Base-by-base conservation (phyloP, 1,139 yeast species). In the Nakaseomyces glabratus region DNA sequence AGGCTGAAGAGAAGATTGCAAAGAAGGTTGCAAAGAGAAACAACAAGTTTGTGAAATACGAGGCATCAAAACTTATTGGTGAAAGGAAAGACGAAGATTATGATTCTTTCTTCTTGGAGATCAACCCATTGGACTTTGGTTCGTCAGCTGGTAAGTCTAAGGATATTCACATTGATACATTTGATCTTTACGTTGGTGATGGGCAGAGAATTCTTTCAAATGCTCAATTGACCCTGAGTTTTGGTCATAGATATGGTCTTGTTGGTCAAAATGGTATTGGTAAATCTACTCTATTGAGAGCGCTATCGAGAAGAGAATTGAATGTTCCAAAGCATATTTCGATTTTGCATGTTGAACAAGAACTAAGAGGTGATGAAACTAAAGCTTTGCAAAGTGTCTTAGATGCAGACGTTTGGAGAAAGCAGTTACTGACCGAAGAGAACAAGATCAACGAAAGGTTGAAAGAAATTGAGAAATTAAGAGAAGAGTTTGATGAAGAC, bases 211-310 rank as follows among this genome's bases (percentile, higher is more conserved):
- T 90, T 39, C 69, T 90, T 46, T 77, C 93, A 38, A 93, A 88
- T 57, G 82, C 97, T 15, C 73, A 88, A 15, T 70, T 90, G 45
- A 79, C 95, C 1, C 70, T 90, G 47, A 79, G 95, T 22, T 79
- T 80, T 55, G 98, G 98, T 37, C 85, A 85, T 61, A 73, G 98
- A 59, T 90, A 90, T 49, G 99, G 98, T 74, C 67, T 90, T 39
- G 95, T 90, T 31, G 99, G 99, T 61, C 94, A 88, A 57, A 90
- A 90, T 65, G 99, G 99, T 86, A 86, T 93, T 51, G 99, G 99
- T 78, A 90, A 90, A 58, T 88, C 97, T 28, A 90, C 98, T 0
- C 65, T 90, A 38, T 68, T 90, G 52, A 71, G 85, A 49, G 99
- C 99, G 0, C 66, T 90, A 36, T 80, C 96, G 1, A 75, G 93